These are phyloP conservation scores for Silene latifolia DNA, from an alignment of 148 eudicot species.

Conservation along the genomic window DNA sequence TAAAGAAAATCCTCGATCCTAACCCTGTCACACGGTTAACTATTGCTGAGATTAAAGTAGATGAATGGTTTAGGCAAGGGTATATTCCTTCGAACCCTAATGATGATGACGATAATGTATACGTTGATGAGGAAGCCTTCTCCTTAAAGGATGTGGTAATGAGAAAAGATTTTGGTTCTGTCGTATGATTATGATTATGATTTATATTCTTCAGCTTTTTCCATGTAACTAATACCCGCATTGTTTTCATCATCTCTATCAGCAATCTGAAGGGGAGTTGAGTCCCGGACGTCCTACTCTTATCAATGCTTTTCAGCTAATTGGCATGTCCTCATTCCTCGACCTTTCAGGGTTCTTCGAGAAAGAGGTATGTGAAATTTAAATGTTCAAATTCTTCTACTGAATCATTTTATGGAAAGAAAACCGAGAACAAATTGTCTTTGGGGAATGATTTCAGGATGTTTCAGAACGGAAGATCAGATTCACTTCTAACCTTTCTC, in stretches of 20 bases:
- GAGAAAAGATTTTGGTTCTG: neutral
- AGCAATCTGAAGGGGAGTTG: conserved; percentile 52
- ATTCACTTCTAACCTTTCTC: conserved; percentile 73
- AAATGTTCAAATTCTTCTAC: neutral
- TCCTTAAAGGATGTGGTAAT: conserved; percentile 49
- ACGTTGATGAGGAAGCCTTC: conserved; percentile 54
- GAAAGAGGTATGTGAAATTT: conserved; percentile 51
- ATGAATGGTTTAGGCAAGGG: conserved; percentile 73
- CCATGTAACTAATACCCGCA: neutral
- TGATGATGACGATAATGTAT: conserved; percentile 43
- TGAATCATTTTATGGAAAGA: neutral
- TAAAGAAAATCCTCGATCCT: conserved; percentile 82
- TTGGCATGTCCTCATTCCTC: conserved; percentile 88
- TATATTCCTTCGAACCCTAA: conserved; percentile 49
- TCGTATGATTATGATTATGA: neutral
- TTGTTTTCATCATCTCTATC: conserved; percentile 12
- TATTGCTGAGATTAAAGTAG: conserved; percentile 62
- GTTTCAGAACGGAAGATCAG: conserved; percentile 80
- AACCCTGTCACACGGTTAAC: conserved; percentile 70
- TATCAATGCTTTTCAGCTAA: conserved; percentile 91
- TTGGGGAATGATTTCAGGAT: conserved; percentile 45
- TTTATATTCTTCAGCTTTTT: no score
- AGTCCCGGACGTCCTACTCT: conserved; percentile 47
- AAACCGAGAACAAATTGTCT: no score
- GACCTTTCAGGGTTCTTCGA: conserved; percentile 98